phyloP scores from a whole-genome alignment of 2,329 filamentous ascomycete species.

The Apiospora saccharicola region DNA sequence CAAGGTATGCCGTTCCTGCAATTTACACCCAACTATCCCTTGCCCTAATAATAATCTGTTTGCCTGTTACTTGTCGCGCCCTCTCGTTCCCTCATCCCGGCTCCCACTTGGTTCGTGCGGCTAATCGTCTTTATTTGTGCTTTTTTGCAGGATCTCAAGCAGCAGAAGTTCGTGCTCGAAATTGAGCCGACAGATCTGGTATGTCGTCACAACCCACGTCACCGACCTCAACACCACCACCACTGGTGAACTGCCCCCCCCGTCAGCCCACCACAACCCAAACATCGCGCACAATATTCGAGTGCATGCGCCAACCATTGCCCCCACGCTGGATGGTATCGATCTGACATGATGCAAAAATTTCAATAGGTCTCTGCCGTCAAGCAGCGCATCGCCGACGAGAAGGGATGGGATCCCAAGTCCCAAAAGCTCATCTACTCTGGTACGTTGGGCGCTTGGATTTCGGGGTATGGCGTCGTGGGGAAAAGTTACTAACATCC shows the following conservation, averaged over 20 bases:
- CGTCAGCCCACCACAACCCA: conserved; percentile 26
- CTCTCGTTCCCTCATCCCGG: not conserved
- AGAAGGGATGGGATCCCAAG: conserved; percentile 93
- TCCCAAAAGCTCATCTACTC: conserved; percentile 98
- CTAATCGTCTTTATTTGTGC: conserved; percentile 11
- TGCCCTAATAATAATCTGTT: not conserved
- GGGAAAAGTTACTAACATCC: not conserved
- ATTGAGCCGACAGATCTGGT: conserved; percentile 93
- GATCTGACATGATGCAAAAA: conserved; percentile 20
- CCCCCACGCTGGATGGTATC: not conserved
- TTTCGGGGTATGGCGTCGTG: conserved; percentile 16
- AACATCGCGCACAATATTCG: conserved; percentile 19
- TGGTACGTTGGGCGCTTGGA: conserved; percentile 63
- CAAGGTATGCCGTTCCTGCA: conserved; percentile 56
- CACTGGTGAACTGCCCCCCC: conserved; percentile 25
- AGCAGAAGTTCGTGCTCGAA: conserved; percentile 97
- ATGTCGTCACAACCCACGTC: conserved; percentile 53
- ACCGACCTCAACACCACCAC: conserved; percentile 25
- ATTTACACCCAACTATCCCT: conserved; percentile 26
- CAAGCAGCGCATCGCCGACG: conserved; percentile 89
- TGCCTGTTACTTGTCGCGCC: not conserved
- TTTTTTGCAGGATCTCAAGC: conserved; percentile 83
- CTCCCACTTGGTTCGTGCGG: conserved; percentile 7
- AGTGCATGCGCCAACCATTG: conserved; percentile 6
- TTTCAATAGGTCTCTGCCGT: conserved; percentile 77